These are phyloP conservation scores for Gynochthodes officinalis DNA, from an alignment of 257 asterid genomes.

Conservation along the genomic window DNA sequence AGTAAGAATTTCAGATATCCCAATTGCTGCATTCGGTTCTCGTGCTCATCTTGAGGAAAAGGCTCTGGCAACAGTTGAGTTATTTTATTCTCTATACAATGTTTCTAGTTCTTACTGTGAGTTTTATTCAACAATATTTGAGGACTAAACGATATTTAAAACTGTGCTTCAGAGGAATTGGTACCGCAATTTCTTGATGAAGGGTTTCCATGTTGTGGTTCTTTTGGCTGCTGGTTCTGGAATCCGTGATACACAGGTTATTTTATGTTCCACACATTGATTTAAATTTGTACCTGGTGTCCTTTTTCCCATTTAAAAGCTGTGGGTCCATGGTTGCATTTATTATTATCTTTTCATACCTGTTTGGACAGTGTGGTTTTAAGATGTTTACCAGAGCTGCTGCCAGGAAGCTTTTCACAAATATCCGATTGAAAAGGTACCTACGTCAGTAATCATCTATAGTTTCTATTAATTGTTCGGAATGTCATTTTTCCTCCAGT, in stretches of 20 bases:
- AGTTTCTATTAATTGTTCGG: neutral
- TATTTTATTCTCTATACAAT: conserved; percentile 21
- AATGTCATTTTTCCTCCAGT: neutral
- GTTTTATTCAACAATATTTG: conserved; percentile 11
- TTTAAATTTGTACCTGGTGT: neutral
- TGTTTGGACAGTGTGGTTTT: conserved; percentile 76
- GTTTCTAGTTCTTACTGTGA: neutral
- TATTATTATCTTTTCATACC: conserved; percentile 11
- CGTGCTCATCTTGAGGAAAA: conserved; percentile 99
- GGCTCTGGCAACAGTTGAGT: conserved; percentile 94
- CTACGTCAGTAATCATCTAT: neutral
- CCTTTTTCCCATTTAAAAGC: neutral
- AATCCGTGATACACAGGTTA: conserved; percentile 92
- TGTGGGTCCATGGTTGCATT: conserved; percentile 1
- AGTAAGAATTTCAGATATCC: conserved; percentile 63
- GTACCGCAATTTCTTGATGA: conserved; percentile 95
- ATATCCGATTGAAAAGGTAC: conserved; percentile 85
- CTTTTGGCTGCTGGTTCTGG: conserved; percentile 96
- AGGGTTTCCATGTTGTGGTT: conserved; percentile 94
- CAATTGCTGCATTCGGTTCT: conserved; percentile 90
- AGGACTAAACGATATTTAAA: conserved; percentile 9
- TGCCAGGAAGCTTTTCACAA: conserved; percentile 82
- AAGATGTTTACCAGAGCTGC: conserved; percentile 99
- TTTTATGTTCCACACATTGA: conserved; percentile 15
- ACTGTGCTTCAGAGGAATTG: conserved; percentile 76